A percentile compares a stretch with the other conserved stretches of the same genome.
Evolutionary conservation across 2,329 filamentous ascomycete genomes (phyloP).

Genomic region (Talaromyces amestolkiae): DNA sequence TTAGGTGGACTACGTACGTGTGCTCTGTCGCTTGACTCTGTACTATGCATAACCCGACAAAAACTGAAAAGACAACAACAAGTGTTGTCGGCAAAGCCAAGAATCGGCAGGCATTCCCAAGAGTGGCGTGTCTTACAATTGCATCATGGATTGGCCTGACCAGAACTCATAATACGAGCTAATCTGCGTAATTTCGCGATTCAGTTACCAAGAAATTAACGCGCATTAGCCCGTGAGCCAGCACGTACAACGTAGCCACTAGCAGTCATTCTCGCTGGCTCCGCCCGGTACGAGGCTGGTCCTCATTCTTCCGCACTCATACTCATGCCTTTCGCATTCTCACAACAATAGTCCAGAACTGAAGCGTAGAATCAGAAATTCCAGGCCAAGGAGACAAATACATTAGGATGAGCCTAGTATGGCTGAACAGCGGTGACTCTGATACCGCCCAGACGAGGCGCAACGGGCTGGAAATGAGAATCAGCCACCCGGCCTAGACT

Average conservation of each 20-base stretch:
- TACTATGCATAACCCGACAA: too few species aligned
- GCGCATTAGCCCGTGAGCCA: not conserved
- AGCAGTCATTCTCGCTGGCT: not conserved
- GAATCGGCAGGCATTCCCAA: not conserved
- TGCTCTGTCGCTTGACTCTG: too few species aligned
- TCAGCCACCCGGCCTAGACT: not conserved
- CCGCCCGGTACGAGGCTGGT: not conserved
- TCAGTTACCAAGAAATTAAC: not conserved
- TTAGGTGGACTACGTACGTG: not conserved
- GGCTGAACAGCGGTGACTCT: not conserved
- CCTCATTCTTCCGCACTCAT: not conserved
- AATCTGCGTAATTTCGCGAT: not conserved
- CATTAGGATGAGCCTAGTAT: too few species aligned
- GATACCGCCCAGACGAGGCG: not conserved
- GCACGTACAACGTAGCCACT: not conserved
- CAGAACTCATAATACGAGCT: not conserved
- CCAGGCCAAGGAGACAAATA: not conserved
- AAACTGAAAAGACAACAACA: too few species aligned
- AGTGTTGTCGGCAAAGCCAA: too few species aligned
- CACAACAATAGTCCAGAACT: not conserved
- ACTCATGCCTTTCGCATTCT: not conserved
- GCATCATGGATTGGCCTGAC: not conserved
- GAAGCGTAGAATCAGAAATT: not conserved
- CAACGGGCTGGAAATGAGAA: not conserved
- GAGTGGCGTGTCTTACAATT: slow-evolving; percentile 2